Conservation (phyloP, 106 monocot genomes). For the Amphibolis antarctica region DNA sequence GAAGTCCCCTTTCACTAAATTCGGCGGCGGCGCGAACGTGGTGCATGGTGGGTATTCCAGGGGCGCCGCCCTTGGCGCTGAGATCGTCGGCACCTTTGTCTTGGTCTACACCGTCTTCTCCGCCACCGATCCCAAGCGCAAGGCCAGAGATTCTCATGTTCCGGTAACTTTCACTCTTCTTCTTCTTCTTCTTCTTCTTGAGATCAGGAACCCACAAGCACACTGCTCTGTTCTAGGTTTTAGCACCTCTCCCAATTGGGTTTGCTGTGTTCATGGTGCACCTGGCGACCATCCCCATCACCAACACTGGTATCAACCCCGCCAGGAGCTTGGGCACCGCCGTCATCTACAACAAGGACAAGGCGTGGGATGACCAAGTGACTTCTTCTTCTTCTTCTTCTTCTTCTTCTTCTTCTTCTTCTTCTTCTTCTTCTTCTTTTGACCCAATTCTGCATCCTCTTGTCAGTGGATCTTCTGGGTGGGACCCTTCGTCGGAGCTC, state of each 20-base stretch:
- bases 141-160: slow-evolving; percentile 21
- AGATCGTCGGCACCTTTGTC: slow-evolving; percentile 29
- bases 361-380: slow-evolving; percentile 52
- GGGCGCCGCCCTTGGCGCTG: slow-evolving; percentile 29
- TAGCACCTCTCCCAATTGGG: slow-evolving; percentile 60
- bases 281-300: slow-evolving; percentile 58
- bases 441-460: neutral
- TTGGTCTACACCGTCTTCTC: slow-evolving; percentile 31
- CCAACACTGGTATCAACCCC: slow-evolving; percentile 61
- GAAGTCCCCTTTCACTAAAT: slow-evolving; percentile 38
- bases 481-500: slow-evolving; percentile 43
- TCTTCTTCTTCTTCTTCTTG: neutral
- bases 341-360: slow-evolving; percentile 45
- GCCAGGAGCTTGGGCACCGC: slow-evolving; percentile 58
- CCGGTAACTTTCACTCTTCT: slow-evolving; percentile 9
- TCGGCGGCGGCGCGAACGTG: slow-evolving; percentile 25
- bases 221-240: slow-evolving; percentile 24
- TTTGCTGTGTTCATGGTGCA: slow-evolving; percentile 74
- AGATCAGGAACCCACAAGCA: too few relatives aligned
- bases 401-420: neutral
- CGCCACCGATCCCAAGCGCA: slow-evolving; percentile 26
- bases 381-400: neutral
- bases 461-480: slow-evolving; percentile 64
- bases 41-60: slow-evolving; percentile 20
- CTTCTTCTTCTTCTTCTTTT: neutral